phyloP scores from a whole-genome alignment of 73 alveolate species.

The Stentor roeselii region DNA sequence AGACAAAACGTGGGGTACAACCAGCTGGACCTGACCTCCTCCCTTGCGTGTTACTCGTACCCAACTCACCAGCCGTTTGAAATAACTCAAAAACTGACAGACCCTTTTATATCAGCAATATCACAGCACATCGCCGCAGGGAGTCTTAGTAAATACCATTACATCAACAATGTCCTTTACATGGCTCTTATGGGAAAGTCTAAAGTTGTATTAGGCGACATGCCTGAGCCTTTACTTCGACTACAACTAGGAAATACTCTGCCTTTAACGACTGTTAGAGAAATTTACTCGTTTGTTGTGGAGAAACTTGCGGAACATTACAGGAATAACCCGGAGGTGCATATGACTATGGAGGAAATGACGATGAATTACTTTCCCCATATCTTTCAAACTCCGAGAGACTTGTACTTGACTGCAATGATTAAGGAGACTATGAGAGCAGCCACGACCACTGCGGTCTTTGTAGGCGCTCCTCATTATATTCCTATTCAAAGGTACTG shows the following conservation, averaged over 20 bases:
- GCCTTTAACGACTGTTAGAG: conserved; percentile 74
- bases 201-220: conserved; percentile 81
- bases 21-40: conserved; percentile 70
- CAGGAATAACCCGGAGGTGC: conserved; percentile 43
- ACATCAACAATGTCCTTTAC: conserved; percentile 65
- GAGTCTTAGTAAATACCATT: conserved; percentile 69
- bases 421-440: conserved; percentile 73
- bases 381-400: conserved; percentile 81
- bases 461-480: conserved; percentile 81
- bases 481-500: conserved; percentile 81
- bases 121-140: conserved; percentile 78
- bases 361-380: conserved; percentile 75
- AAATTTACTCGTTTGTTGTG: conserved; percentile 70
- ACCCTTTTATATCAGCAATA: conserved; percentile 68
- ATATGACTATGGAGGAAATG: conserved; percentile 77
- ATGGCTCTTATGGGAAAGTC: conserved; percentile 88
- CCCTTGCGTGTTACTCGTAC: conserved; percentile 67
- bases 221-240: conserved; percentile 83
- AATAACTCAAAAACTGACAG: conserved; percentile 55
- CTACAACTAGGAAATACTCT: conserved; percentile 76
- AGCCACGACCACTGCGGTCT: conserved; percentile 49
- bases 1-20: conserved; percentile 68
- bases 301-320: conserved; percentile 47
- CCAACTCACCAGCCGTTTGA: conserved; percentile 67
- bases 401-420: conserved; percentile 81